Evolutionary conservation across 306 rosid genomes (phyloP).

Genomic region (Geum urbanum): DNA sequence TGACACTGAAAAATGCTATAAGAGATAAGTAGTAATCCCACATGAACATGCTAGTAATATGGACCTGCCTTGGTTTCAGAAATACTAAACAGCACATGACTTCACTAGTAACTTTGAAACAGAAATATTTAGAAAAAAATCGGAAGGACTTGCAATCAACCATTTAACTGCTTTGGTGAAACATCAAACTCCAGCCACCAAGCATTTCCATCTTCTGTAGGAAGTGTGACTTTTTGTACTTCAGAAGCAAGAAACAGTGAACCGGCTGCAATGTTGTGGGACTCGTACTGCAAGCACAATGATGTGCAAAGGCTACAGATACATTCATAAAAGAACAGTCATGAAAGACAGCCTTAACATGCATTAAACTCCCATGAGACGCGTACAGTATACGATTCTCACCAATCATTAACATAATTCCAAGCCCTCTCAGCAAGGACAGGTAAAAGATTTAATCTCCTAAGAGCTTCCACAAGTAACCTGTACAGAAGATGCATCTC

Average conservation of each 20-base stretch:
- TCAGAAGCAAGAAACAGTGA: slow-evolving; percentile 50
- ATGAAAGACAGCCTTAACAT: background rate
- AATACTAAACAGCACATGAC: background rate
- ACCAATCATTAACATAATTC: slow-evolving; percentile 57
- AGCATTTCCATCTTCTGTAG: slow-evolving; percentile 33
- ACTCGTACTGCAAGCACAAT: slow-evolving; percentile 47
- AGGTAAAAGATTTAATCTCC: slow-evolving; percentile 29
- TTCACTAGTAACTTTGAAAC: slow-evolving; percentile 4
- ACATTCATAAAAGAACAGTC: slow-evolving; percentile 12
- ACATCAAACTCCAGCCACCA: slow-evolving; percentile 56
- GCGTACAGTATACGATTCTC: background rate
- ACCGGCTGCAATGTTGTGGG: slow-evolving; percentile 49
- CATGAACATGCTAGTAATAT: background rate
- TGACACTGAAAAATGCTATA: background rate
- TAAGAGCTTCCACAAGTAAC: slow-evolving; percentile 39
- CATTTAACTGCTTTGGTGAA: slow-evolving; percentile 37
- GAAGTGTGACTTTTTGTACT: slow-evolving; percentile 39
- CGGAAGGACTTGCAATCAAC: slow-evolving; percentile 21
- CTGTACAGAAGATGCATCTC: slow-evolving; percentile 44
- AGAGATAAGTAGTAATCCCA: background rate
- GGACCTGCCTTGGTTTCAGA: background rate
- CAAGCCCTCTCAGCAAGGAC: slow-evolving; percentile 46
- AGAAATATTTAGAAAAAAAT: background rate
- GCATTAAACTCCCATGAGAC: background rate
- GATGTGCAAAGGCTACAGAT: slow-evolving; percentile 42